Evolutionary conservation across 306 rosid species (phyloP), one percentile per base, ranked within the genome.

Genomic region (Pueraria montana): DNA sequence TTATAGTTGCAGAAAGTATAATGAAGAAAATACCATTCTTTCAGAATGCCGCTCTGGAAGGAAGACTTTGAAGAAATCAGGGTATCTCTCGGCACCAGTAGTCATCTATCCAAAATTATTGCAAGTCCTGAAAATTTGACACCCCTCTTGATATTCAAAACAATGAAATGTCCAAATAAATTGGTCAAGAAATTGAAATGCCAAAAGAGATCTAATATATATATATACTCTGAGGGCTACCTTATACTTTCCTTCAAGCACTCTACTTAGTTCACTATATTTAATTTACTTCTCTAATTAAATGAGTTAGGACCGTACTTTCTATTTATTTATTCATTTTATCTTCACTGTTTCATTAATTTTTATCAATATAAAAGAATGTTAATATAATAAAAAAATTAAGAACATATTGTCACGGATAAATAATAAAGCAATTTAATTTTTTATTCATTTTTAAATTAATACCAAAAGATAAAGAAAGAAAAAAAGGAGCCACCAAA

Each of bases 51-150:
- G 17, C 2, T 62, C 16, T 3, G 14, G 42, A 42, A 70, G 43
- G 67, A 75, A 87, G 49, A 69, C 83, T 83, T 80, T 87, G 83
- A 83, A 83, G 62, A 83, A 87, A 17, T 77, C 63, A n/a, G 83
- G 79, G 55, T 36, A 65, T 48, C 45, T 72, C 18, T 85, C 24
- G 6, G 18, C 21, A 6, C 20, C 11, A 14, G 30, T 62, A 40
- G 62, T 36, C 84, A 78, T 58, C 18, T 52, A 73, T 79, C 63
- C 49, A 80, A 38, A 67, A 30, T 64, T 27, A 53, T 65, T 16
- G 38, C 8, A 76, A 36, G 10, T 6, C 56, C 45, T 61, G 63
- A 20, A 72, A 45, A 72, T 36, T 4, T 45, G 13, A 30, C 36
- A 68, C 26, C 32, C 40, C 32, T 38, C 14, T 43, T 56, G 13